A percentile compares a stretch with the other conserved stretches of the same genome.
Evolutionary conservation across 2,329 filamentous ascomycete species (phyloP).

Genomic region (Stachybotrys chlorohalonatus): DNA sequence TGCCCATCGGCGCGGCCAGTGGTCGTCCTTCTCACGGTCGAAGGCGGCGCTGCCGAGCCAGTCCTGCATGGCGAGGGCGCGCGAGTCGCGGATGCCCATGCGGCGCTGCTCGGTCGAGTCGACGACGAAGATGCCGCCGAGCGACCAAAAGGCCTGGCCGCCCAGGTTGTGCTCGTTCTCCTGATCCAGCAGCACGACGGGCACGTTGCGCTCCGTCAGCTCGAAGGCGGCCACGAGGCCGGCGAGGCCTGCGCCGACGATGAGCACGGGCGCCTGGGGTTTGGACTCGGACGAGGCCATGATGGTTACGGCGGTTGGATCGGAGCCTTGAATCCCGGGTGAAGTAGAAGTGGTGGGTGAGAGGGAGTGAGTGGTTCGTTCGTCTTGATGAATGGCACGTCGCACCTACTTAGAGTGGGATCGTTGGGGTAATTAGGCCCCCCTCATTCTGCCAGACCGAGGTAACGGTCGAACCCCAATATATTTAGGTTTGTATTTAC

Average conservation of each 20-base stretch:
- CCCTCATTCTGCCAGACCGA: background rate
- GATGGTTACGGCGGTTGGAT: too few relatives aligned
- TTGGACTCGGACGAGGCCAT: too few relatives aligned
- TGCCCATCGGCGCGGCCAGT: constrained; percentile 53
- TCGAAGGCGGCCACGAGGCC: constrained; percentile 53
- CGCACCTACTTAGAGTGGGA: too few relatives aligned
- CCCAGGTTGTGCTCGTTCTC: constrained; percentile 47
- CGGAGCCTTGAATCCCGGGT: too few relatives aligned
- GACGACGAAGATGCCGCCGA: constrained; percentile 53
- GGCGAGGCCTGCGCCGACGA: constrained; percentile 47
- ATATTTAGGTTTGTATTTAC: background rate
- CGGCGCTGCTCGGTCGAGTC: constrained; percentile 47
- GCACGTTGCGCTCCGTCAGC: constrained; percentile 40
- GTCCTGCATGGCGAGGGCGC: constrained; percentile 47
- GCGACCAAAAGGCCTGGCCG: constrained; percentile 56
- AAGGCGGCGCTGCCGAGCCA: constrained; percentile 50
- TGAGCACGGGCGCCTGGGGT: constrained; percentile 32
- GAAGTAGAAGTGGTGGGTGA: too few relatives aligned
- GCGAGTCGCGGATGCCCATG: constrained; percentile 48
- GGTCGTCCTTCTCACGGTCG: constrained; percentile 45
- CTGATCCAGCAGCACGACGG: constrained; percentile 46
- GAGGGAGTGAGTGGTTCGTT: too few relatives aligned
- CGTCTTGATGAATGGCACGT: too few relatives aligned
- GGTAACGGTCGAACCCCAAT: background rate
- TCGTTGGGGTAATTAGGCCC: too few relatives aligned